Evolutionary conservation across 192 early-diverging fungal species (phyloP), one percentile per base, ranked within the genome.

Genomic region (Entomortierella chlamydospora): DNA sequence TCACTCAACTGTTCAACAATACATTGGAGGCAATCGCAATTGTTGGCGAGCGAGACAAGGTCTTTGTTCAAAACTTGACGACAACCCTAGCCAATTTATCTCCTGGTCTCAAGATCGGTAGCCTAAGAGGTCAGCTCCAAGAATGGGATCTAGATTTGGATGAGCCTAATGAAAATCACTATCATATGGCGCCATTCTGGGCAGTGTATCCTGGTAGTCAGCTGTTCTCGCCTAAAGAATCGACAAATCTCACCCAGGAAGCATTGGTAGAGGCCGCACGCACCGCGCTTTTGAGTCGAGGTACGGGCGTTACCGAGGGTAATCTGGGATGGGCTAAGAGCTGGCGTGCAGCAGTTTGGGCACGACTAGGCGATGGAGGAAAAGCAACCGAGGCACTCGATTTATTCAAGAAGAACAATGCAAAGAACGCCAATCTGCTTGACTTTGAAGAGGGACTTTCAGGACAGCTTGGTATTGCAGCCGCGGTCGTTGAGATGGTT

Each of bases 71-170:
- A 13, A 73, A 82, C 31, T 25, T 82, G 29, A 72, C 68, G 1
- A 25, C 6, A 0, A 57, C 69, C 1, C 25, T 72, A 20, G 61
- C 42, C 1, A 41, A 58, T 15, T 11, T 72, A 20, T 70, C 64
- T 15, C 49, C 72, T 1, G 81, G 81, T 2, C 41, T 82, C 15
- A 54, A 60, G 30, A 53, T 82, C 31, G 81, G 73, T 0, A 54
- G 9, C 3, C 15, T 47, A 47, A 68, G 73, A 66, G 73, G 73
- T 4, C 81, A 77, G 34, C 23, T 82, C 15, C 68, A 82, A 42
- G 81, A 82, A 28, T 82, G 81, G 81, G 57, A 55, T 31, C 13
- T 72, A 54, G 81, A 82, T 64, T n/a, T 77, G 47, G 73, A 82
- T 43, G 68, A 77, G 1, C 81, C 73, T 1, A 71, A 68, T 12